Percentiles rank a stretch among this genome's conserved stretches.
These are phyloP conservation scores for Fusarium sp. DNA, from an alignment of 2,329 filamentous ascomycete genomes.

Conservation along the genomic window DNA sequence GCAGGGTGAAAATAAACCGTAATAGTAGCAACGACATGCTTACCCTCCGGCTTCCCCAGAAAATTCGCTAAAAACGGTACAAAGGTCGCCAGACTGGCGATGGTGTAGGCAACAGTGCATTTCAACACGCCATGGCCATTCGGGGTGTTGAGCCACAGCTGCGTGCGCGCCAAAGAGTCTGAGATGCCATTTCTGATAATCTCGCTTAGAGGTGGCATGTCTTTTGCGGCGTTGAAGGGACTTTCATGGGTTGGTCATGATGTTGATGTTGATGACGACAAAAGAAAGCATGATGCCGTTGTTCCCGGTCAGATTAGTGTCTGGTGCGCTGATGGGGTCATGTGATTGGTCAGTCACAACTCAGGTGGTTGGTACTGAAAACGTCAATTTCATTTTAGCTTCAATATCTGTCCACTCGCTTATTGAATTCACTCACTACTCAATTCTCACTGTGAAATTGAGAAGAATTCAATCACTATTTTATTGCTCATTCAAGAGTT, in stretches of 20 bases:
- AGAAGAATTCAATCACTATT: too few relatives aligned
- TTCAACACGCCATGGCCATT: conserved; percentile 86
- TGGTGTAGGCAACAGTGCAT: conserved; percentile 88
- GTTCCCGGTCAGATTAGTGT: conserved; percentile 9
- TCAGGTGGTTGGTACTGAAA: conserved; percentile 5
- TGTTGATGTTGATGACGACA: conserved; percentile 9
- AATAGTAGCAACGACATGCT: conserved; percentile 93
- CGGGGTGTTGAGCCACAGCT: conserved; percentile 71
- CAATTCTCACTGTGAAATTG: too few relatives aligned
- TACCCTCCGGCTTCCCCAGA: conserved; percentile 87
- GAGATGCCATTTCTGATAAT: conserved; percentile 44
- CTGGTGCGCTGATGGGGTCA: conserved; percentile 1
- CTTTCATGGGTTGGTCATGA: conserved; percentile 3
- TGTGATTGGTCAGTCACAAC: conserved; percentile 24
- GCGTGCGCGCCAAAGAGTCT: conserved; percentile 63
- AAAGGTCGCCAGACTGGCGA: conserved; percentile 89
- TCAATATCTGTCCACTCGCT: too few relatives aligned
- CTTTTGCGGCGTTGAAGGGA: neutral
- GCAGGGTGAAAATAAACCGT: conserved; percentile 96
- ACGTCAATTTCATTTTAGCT: neutral
- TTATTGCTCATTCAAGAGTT: neutral
- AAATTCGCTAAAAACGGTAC: conserved; percentile 77
- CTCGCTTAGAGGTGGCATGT: conserved; percentile 25
- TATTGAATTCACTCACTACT: neutral
- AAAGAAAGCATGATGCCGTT: conserved; percentile 7